These are phyloP conservation scores for Arxiozyma bovina DNA, from an alignment of 1,139 yeast species.

Conservation along the genomic window DNA sequence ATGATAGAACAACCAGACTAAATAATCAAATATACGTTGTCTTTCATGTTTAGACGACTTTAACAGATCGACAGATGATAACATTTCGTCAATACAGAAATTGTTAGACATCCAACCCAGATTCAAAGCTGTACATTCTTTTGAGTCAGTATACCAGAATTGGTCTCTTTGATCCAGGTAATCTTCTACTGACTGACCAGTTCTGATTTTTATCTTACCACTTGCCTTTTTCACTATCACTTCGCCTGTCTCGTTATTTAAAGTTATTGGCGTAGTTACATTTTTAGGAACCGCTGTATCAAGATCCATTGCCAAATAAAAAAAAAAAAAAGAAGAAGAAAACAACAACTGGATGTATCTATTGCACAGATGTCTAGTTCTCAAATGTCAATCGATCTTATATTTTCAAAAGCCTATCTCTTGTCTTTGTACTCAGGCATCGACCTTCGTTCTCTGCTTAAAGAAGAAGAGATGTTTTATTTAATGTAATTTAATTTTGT, in stretches of 20 bases:
- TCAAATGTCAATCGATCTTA: background rate
- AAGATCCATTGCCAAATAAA: background rate
- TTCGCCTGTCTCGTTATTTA: constrained; percentile 25
- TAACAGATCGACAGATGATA: constrained; percentile 12
- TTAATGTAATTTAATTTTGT: too few species aligned
- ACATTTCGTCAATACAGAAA: constrained; percentile 9
- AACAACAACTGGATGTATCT: too few species aligned
- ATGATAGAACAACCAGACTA: constrained; percentile 41
- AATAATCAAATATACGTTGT: constrained; percentile 23
- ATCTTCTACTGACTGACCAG: constrained; percentile 52
- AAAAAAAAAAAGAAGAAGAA: too few species aligned
- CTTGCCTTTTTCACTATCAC: constrained; percentile 35
- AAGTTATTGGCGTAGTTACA: constrained; percentile 13
- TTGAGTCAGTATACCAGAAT: constrained; percentile 29
- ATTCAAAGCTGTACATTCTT: constrained; percentile 45
- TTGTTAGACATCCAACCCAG: constrained; percentile 36
- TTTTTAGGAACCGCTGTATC: constrained; percentile 15
- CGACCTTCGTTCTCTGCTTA: too few species aligned
- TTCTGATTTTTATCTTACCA: constrained; percentile 38
- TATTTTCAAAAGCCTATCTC: background rate
- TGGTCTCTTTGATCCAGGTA: constrained; percentile 38
- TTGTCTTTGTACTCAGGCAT: too few species aligned
- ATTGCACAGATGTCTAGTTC: background rate
- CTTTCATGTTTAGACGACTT: constrained; percentile 25
- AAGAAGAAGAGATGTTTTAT: too few species aligned